Percentiles rank a stretch among this genome's conserved stretches.
Evolutionary conservation across 768 basidiomycete species (phyloP).

Genomic region (Calocybe cyanea): DNA sequence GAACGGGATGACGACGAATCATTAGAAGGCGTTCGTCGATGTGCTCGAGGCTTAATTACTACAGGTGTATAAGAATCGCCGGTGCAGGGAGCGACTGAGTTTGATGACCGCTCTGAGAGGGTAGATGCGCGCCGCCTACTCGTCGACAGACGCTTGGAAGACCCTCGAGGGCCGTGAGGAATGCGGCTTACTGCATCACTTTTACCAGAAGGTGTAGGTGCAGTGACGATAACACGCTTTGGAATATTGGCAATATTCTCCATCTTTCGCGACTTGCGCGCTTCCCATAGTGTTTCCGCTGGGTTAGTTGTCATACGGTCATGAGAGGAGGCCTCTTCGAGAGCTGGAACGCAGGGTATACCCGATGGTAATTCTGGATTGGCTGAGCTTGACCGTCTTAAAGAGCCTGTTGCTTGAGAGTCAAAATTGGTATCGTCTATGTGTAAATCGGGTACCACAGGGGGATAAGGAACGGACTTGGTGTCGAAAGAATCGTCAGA

Average conservation of each 20-base stretch:
- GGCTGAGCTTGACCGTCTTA: background rate
- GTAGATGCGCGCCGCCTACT: slow-evolving; percentile 24
- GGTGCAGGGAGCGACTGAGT: slow-evolving; percentile 13
- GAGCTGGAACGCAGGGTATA: background rate
- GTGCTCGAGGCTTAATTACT: slow-evolving; percentile 25
- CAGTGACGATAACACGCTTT: slow-evolving; percentile 50
- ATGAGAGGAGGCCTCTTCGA: slow-evolving; percentile 1
- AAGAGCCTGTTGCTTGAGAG: slow-evolving; percentile 3
- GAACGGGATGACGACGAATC: slow-evolving; percentile 20
- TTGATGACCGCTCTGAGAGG: slow-evolving; percentile 22
- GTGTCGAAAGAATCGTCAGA: slow-evolving; percentile 23
- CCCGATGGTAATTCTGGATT: background rate
- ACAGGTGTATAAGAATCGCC: slow-evolving; percentile 29
- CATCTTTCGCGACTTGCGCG: slow-evolving; percentile 27
- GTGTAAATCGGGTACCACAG: slow-evolving; percentile 17
- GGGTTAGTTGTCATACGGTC: slow-evolving; percentile 1
- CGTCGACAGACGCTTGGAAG: slow-evolving; percentile 27
- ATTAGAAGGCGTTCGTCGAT: slow-evolving; percentile 24
- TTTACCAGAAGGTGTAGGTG: slow-evolving; percentile 44
- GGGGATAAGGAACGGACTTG: slow-evolving; percentile 10
- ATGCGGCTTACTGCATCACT: slow-evolving; percentile 31
- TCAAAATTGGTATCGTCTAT: slow-evolving; percentile 10
- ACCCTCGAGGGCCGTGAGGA: slow-evolving; percentile 40
- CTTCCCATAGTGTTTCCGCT: slow-evolving; percentile 11
- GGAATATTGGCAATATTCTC: slow-evolving; percentile 43